These are phyloP conservation scores for Plasmodium coatneyi DNA, from an alignment of 169 alveolate genomes.

Conservation along the genomic window DNA sequence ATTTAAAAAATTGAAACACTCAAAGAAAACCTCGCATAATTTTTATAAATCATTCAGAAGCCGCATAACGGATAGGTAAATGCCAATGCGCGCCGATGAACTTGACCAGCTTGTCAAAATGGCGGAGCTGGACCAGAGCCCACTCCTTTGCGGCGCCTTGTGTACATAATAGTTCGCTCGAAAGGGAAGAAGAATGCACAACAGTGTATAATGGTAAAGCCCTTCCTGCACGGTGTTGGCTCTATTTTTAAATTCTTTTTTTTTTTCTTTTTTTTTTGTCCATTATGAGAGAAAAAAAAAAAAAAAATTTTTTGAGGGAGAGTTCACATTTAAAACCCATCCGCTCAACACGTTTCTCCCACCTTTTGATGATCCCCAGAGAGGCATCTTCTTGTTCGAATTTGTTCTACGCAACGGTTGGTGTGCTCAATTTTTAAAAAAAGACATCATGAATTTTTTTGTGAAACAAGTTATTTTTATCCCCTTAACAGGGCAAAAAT, in stretches of 20 bases:
- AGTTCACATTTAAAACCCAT: background rate
- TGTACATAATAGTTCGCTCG: background rate
- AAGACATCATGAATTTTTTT: background rate
- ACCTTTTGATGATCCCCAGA: background rate
- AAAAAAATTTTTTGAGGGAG: background rate
- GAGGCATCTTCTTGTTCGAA: background rate
- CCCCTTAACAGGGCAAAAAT: background rate
- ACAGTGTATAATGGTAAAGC: background rate
- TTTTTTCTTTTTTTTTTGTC: background rate
- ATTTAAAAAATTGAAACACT: constrained; percentile 38
- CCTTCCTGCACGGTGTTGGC: background rate
- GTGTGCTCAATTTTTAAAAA: background rate
- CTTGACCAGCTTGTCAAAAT: background rate
- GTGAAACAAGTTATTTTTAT: background rate
- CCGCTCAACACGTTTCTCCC: background rate
- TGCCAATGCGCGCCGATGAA: background rate
- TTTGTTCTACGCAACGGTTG: background rate
- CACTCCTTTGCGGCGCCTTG: background rate
- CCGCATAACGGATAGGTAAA: background rate
- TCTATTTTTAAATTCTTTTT: background rate
- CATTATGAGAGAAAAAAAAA: background rate
- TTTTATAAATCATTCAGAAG: constrained; percentile 2
- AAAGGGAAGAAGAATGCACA: background rate
- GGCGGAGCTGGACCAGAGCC: background rate
- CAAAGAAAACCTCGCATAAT: background rate